phyloP scores from a whole-genome alignment of 106 monocot species.

The Dendrobium chrysotoxum region DNA sequence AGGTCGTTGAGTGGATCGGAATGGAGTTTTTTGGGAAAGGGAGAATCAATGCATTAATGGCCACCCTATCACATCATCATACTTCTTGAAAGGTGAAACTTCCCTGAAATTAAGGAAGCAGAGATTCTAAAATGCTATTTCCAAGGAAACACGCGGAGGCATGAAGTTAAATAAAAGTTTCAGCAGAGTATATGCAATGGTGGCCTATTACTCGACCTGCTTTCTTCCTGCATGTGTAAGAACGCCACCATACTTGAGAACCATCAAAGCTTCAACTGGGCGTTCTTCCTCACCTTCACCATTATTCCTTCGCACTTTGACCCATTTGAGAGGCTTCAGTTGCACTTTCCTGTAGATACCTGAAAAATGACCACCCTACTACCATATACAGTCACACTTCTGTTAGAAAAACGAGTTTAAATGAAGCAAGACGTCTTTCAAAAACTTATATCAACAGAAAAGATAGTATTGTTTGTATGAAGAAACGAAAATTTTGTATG shows the following conservation, averaged over 20 bases:
- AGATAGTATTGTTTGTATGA: background rate
- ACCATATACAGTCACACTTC: background rate
- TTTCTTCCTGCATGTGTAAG: conserved; percentile 99
- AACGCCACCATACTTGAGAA: conserved; percentile 99
- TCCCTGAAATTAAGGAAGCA: background rate
- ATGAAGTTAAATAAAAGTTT: background rate
- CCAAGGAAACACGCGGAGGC: background rate
- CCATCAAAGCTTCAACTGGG: conserved; percentile 92
- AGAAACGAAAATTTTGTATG: background rate
- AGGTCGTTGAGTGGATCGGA: background rate
- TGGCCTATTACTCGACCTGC: conserved; percentile 44
- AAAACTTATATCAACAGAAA: background rate
- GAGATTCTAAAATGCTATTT: background rate
- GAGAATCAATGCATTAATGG: background rate
- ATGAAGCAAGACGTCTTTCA: background rate
- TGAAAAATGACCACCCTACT: conserved; percentile 93
- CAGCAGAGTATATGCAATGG: background rate
- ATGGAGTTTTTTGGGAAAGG: background rate
- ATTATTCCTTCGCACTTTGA: conserved; percentile 61
- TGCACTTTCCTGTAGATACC: conserved; percentile 99
- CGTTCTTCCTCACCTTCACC: conserved; percentile 84
- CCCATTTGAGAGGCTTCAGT: conserved; percentile 86
- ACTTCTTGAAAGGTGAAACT: too few relatives aligned
- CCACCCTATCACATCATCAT: background rate
- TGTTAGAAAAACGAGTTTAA: background rate